A percentile compares a stretch with the other conserved stretches of the same genome.
phyloP scores from a whole-genome alignment of 495 filamentous ascomycete genomes.

The Pseudomonodictys pantanalensis region DNA sequence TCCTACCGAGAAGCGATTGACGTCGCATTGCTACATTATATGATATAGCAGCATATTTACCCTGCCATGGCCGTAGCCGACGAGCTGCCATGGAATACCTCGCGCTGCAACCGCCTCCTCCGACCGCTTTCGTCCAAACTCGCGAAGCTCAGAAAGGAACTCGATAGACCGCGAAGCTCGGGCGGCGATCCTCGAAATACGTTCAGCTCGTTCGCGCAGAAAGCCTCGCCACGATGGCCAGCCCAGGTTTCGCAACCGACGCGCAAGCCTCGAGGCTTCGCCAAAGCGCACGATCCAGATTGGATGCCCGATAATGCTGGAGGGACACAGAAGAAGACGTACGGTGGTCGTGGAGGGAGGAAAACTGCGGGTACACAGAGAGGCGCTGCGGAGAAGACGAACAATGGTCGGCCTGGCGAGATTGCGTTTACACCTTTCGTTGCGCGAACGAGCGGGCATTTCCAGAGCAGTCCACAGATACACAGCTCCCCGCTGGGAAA shows the following conservation, averaged over 20 bases:
- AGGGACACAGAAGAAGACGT: constrained; percentile 12
- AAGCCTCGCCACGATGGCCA: not conserved
- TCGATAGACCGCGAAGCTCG: constrained; percentile 1
- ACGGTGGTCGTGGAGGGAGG: constrained; percentile 16
- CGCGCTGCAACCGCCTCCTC: constrained; percentile 33
- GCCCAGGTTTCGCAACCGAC: constrained; percentile 13
- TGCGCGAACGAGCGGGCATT: constrained; percentile 1
- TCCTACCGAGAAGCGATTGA: not conserved
- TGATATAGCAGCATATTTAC: constrained; percentile 16
- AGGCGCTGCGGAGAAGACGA: not conserved
- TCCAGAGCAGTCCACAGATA: constrained; percentile 21
- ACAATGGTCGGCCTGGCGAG: constrained; percentile 20
- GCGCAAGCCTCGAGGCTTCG: constrained; percentile 26
- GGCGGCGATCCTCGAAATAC: constrained; percentile 1
- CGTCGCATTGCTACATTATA: not conserved
- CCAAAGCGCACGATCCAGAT: constrained; percentile 30
- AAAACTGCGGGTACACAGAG: not conserved
- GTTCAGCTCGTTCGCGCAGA: not conserved
- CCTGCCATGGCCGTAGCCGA: constrained; percentile 20
- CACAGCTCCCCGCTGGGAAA: constrained; percentile 18
- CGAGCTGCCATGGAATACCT: constrained; percentile 29
- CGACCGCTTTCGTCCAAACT: constrained; percentile 29
- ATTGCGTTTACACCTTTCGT: constrained; percentile 29
- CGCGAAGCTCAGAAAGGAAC: constrained; percentile 25
- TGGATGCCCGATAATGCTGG: constrained; percentile 25